Percentiles rank a stretch among this genome's conserved stretches.
These are phyloP conservation scores for Carex parvula DNA, from an alignment of 176 grass and related monocot species.

Conservation along the genomic window DNA sequence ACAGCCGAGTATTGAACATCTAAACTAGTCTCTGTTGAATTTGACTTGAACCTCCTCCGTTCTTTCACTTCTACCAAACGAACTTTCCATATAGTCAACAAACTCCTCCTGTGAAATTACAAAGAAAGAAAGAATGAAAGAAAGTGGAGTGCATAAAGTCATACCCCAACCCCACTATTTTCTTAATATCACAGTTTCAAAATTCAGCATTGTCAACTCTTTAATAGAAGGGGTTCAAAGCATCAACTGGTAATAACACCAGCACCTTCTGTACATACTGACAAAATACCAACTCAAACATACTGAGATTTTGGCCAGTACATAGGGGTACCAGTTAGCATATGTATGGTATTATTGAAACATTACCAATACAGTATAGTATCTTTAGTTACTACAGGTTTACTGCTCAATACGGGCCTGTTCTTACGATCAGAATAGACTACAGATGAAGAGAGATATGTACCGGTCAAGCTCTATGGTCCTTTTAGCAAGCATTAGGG, in stretches of 20 bases:
- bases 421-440: not conserved
- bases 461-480: conserved; percentile 72
- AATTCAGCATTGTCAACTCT: conserved; percentile 1
- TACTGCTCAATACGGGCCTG: not conserved
- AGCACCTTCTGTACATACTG: not conserved
- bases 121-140: not conserved
- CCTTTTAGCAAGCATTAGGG: conserved; percentile 88
- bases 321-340: not conserved
- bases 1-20: conserved; percentile 44
- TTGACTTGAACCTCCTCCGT: conserved; percentile 15
- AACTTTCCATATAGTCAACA: conserved; percentile 53
- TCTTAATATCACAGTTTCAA: not conserved
- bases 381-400: not conserved
- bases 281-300: not conserved
- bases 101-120: conserved; percentile 40
- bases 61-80: conserved; percentile 41
- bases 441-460: not conserved
- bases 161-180: not conserved
- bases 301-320: not conserved
- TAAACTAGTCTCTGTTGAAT: conserved; percentile 13
- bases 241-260: not conserved
- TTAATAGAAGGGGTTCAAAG: not conserved
- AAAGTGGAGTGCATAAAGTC: not conserved
- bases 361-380: not conserved
- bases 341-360: not conserved